phyloP scores from a whole-genome alignment of 2,329 filamentous ascomycete genomes.

The Colletotrichum siamense region DNA sequence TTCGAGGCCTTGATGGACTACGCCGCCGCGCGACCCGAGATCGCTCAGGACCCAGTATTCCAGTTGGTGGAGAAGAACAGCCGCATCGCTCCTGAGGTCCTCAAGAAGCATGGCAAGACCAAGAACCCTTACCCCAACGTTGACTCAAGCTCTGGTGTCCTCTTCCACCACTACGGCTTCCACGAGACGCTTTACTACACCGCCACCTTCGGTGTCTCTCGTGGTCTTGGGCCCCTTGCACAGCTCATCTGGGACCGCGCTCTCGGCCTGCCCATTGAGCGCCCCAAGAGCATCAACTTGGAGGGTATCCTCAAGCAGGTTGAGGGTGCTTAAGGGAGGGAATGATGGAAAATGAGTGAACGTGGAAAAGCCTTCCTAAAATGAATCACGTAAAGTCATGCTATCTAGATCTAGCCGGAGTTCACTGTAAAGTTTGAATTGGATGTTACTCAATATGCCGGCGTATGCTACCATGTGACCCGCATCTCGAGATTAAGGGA shows the following conservation, averaged over 20 bases:
- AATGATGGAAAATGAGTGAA: not conserved
- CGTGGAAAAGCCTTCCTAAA: not conserved
- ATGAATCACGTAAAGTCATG: not conserved
- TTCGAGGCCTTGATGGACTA: conserved; percentile 98
- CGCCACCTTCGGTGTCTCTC: conserved; percentile 72
- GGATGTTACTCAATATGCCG: not conserved
- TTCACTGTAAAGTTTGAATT: not conserved
- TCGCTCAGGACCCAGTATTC: conserved; percentile 88
- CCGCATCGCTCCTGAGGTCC: conserved; percentile 85
- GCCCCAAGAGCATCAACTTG: conserved; percentile 96
- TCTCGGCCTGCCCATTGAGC: conserved; percentile 92
- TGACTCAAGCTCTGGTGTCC: conserved; percentile 88
- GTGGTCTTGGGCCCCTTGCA: conserved; percentile 83
- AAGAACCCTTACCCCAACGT: conserved; percentile 99
- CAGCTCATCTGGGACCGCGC: conserved; percentile 97
- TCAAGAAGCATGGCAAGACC: conserved; percentile 96
- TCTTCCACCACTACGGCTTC: conserved; percentile 99
- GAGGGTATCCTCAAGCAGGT: conserved; percentile 79
- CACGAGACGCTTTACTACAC: conserved; percentile 96
- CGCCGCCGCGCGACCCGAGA: conserved; percentile 82
- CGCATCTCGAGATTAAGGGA: not conserved
- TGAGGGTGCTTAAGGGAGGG: conserved; percentile 43
- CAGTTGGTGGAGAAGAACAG: conserved; percentile 93
- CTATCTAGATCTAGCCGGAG: conserved; percentile 8
- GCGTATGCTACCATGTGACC: not conserved